These are phyloP conservation scores for Arabis alpina DNA, from an alignment of 345 rosid genomes.

Conservation along the genomic window DNA sequence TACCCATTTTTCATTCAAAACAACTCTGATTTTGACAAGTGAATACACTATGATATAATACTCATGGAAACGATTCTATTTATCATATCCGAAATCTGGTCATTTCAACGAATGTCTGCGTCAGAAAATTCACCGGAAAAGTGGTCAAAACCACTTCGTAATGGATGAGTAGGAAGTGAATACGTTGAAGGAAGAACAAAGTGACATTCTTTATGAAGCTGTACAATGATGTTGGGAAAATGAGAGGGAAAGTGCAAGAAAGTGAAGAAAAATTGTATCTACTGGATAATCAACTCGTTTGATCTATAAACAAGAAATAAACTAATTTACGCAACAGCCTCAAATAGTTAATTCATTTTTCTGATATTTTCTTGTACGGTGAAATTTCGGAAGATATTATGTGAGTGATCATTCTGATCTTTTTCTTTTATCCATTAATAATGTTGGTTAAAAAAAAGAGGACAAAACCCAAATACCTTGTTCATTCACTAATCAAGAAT, in stretches of 20 bases:
- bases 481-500: constrained; percentile 22
- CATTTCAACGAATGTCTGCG: background rate
- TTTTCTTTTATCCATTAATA: background rate
- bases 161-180: constrained; percentile 25
- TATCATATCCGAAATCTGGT: background rate
- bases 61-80: too few species aligned
- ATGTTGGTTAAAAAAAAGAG: background rate
- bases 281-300: constrained; percentile 12
- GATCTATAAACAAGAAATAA: constrained; percentile 14
- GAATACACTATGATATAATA: too few species aligned
- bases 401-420: constrained; percentile 8
- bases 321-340: background rate
- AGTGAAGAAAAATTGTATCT: constrained; percentile 25
- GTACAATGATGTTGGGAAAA: constrained; percentile 6
- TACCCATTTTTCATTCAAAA: too few species aligned
- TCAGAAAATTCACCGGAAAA: background rate
- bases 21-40: too few species aligned
- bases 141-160: background rate
- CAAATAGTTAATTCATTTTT: background rate
- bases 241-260: constrained; percentile 37
- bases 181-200: constrained; percentile 54
- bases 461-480: constrained; percentile 6
- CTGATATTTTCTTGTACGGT: background rate
- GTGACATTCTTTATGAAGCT: constrained; percentile 41
- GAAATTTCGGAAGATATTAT: background rate